Base-by-base conservation (phyloP, 139 green algal species). In the Closterium sp. region DNA sequence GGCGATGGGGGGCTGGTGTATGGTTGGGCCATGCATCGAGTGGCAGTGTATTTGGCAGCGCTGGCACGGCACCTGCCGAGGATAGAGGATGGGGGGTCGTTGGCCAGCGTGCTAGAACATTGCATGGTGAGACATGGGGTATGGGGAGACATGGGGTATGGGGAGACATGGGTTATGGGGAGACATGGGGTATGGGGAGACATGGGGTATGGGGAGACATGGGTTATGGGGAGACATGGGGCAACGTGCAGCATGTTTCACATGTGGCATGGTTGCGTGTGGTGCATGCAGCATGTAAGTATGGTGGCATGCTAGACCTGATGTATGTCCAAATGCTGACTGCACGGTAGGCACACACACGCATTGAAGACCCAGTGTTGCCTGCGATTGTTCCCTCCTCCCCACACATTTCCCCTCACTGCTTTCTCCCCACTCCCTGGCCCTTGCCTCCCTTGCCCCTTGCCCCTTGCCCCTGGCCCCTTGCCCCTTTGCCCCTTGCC, bases 41-140 rank as follows among this genome's bases (percentile, higher is more conserved):
- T 96, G 16, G 34, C 35, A 1, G 36, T 86, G 35, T 96, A 95
- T 85, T 87, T 96, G 28, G 25, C 84, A 31, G n/a, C 90, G 12
- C 35, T 96, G 84, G 64, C 64, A 9, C n/a, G n/a, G 7, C 88
- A 87, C n/a, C 84, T 96, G 12, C 94, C 93, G 25, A 89, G 36
- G 1, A 94, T 96, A 33, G 83, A 89, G 83, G 94, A 96, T 33
- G 94, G 94, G 31, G 87, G 88, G 7, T 92, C 93, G 84, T 93
- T 99, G 88, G 96, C 96, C 6, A 97, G 94, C 2, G 96, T 98
- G 32, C 93, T 99, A 91, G 98, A 99, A 92, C 97, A 99, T 95
- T 97, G 95, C 94, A 98, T 98, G 96, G 92, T 94, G 91, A 69
- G 43, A 69, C 23, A 16, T 12, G 10, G 1, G 43, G 43, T 16